These are phyloP conservation scores for Boletus albobrunnescens DNA, from an alignment of 1,284 basidiomycete genomes.

Conservation along the genomic window DNA sequence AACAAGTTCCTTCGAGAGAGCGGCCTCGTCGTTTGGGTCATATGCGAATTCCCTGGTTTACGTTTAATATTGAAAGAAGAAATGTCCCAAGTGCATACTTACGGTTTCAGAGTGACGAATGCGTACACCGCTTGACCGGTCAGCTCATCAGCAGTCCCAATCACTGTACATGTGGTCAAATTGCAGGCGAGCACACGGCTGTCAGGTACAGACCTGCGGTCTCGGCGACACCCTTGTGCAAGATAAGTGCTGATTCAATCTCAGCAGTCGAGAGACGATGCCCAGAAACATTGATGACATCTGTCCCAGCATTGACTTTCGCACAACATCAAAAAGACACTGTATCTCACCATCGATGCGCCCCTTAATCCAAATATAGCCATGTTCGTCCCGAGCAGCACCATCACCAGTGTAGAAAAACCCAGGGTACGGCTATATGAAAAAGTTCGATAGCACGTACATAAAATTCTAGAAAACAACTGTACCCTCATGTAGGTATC, in stretches of 20 bases:
- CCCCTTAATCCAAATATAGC: slow-evolving; percentile 98
- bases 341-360: slow-evolving; percentile 82
- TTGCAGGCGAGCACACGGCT: neutral
- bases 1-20: slow-evolving; percentile 82
- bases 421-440: slow-evolving; percentile 68
- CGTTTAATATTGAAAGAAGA: neutral
- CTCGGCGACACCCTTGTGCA: slow-evolving; percentile 94
- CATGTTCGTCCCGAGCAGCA: slow-evolving; percentile 89
- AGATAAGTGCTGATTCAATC: slow-evolving; percentile 93
- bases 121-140: slow-evolving; percentile 86
- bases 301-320: slow-evolving; percentile 34
- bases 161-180: slow-evolving; percentile 46
- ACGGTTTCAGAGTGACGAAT: slow-evolving; percentile 82
- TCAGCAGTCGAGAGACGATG: slow-evolving; percentile 97
- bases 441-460: slow-evolving; percentile 2
- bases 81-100: slow-evolving; percentile 24
- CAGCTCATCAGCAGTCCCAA: slow-evolving; percentile 84
- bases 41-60: slow-evolving; percentile 74
- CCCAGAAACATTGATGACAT: slow-evolving; percentile 92
- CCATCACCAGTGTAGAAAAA: slow-evolving; percentile 97
- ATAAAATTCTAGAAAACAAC: neutral
- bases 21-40: slow-evolving; percentile 64
- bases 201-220: slow-evolving; percentile 58
- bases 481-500: slow-evolving; percentile 88
- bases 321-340: slow-evolving; percentile 3